phyloP scores from a whole-genome alignment of 768 basidiomycete species.

The Paxillus ammoniavirescens region DNA sequence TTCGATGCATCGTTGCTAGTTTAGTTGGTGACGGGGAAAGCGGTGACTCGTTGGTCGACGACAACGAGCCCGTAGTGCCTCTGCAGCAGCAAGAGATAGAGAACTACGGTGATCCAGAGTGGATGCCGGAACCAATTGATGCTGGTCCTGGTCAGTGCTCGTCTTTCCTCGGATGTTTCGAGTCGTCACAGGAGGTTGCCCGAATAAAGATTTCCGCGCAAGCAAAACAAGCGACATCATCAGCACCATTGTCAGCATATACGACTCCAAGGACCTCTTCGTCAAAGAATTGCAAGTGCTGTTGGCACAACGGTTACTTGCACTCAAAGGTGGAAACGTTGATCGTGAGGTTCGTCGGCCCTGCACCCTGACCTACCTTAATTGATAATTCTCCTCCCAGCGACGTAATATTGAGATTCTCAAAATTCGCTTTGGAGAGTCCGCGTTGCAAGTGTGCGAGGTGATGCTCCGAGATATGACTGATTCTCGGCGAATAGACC shows the following conservation, averaged over 20 bases:
- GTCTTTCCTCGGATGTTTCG: background rate
- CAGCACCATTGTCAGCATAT: slow-evolving; percentile 95
- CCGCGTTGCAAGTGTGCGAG: slow-evolving; percentile 91
- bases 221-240: slow-evolving; percentile 93
- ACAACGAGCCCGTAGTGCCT: slow-evolving; percentile 77
- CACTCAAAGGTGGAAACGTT: slow-evolving; percentile 74
- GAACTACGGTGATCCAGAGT: slow-evolving; percentile 87
- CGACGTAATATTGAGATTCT: slow-evolving; percentile 90
- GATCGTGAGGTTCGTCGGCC: slow-evolving; percentile 54
- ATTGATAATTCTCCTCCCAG: slow-evolving; percentile 38
- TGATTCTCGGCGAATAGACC: slow-evolving; percentile 87
- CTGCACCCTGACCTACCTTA: background rate
- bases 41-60: slow-evolving; percentile 80
- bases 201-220: slow-evolving; percentile 74
- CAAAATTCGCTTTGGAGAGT: slow-evolving; percentile 94
- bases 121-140: slow-evolving; percentile 96
- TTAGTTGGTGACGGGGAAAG: slow-evolving; percentile 85
- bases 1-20: slow-evolving; percentile 88
- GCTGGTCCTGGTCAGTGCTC: slow-evolving; percentile 78
- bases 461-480: slow-evolving; percentile 98
- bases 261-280: slow-evolving; percentile 95
- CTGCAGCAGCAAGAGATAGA: slow-evolving; percentile 76
- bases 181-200: background rate
- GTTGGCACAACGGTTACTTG: slow-evolving; percentile 82
- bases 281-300: slow-evolving; percentile 93